Evolutionary conservation across 2,329 filamentous ascomycete species (phyloP).

Genomic region (Colletotrichum eleusines): DNA sequence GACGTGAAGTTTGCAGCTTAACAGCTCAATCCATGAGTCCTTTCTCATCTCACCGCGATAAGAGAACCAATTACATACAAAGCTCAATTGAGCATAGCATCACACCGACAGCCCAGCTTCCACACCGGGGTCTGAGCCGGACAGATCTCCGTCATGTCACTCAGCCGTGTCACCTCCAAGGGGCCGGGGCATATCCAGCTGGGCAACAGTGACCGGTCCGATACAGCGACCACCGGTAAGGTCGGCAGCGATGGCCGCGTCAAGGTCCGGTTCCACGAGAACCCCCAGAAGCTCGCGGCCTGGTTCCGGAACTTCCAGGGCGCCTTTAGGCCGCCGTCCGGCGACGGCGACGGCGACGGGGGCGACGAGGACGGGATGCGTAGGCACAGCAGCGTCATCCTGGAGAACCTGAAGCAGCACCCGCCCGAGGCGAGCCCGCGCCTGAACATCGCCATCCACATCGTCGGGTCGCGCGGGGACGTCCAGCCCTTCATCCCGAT

Average conservation of each 20-base stretch:
- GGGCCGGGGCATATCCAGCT: constrained; percentile 47
- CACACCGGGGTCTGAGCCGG: constrained; percentile 11
- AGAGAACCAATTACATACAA: not conserved
- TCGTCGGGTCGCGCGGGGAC: constrained; percentile 49
- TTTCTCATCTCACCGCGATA: not conserved
- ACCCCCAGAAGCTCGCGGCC: constrained; percentile 44
- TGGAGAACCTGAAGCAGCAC: constrained; percentile 26
- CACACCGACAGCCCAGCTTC: not conserved
- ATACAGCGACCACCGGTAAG: constrained; percentile 45
- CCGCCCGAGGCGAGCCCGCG: constrained; percentile 42
- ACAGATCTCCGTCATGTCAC: constrained; percentile 43
- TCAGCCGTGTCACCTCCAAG: constrained; percentile 47
- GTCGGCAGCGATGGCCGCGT: constrained; percentile 50
- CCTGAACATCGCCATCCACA: constrained; percentile 50
- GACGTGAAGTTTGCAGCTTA: constrained; percentile 1
- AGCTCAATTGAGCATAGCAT: too few relatives aligned
- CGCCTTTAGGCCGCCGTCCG: constrained; percentile 16
- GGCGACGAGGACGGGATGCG: not conserved
- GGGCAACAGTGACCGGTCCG: constrained; percentile 42
- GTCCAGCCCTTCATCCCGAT: constrained; percentile 69
- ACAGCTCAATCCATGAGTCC: not conserved
- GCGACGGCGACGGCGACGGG: not conserved
- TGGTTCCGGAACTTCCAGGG: constrained; percentile 47
- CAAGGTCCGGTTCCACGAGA: constrained; percentile 49
- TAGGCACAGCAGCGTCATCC: constrained; percentile 23